A percentile compares a stretch with the other conserved stretches of the same genome.
phyloP scores from a whole-genome alignment of 2,329 filamentous ascomycete species.

The Aureobasidium sp. region DNA sequence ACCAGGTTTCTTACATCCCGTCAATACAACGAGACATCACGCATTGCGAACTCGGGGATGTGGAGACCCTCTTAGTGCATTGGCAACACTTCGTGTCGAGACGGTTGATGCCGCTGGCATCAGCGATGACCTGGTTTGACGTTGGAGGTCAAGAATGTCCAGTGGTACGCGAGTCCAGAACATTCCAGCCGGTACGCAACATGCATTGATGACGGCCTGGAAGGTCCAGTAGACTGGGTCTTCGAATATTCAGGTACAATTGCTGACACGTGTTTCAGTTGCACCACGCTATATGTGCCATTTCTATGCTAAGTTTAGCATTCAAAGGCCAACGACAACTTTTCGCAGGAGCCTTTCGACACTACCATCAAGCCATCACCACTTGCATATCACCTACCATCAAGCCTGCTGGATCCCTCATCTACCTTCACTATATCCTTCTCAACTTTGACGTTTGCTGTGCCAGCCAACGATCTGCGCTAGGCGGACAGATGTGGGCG shows the following conservation, averaged over 20 bases:
- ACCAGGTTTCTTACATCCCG: too few species aligned
- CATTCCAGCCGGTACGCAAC: too few species aligned
- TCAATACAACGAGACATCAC: too few species aligned
- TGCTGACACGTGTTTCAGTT: conserved; percentile 43
- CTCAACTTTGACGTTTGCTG: conserved; percentile 64
- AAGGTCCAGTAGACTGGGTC: neutral
- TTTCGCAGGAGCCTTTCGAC: conserved; percentile 55
- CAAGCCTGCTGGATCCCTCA: conserved; percentile 63
- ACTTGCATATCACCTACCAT: conserved; percentile 47
- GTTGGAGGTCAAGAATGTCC: too few species aligned
- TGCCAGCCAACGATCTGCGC: conserved; percentile 63
- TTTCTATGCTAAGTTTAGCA: conserved; percentile 60
- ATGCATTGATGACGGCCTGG: too few species aligned
- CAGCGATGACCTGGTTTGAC: too few species aligned
- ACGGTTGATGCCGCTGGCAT: too few species aligned
- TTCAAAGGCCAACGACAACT: conserved; percentile 48
- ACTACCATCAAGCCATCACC: conserved; percentile 59
- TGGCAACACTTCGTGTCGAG: too few species aligned
- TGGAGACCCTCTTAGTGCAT: too few species aligned
- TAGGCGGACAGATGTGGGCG: conserved; percentile 52
- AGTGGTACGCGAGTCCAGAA: too few species aligned
- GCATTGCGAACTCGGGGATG: too few species aligned
- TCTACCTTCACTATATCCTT: conserved; percentile 62
- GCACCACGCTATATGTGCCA: conserved; percentile 63
- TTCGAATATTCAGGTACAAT: too few species aligned